Evolutionary conservation across 208 protist species (phyloP).

Genomic region (Leishmania tarentolae): DNA sequence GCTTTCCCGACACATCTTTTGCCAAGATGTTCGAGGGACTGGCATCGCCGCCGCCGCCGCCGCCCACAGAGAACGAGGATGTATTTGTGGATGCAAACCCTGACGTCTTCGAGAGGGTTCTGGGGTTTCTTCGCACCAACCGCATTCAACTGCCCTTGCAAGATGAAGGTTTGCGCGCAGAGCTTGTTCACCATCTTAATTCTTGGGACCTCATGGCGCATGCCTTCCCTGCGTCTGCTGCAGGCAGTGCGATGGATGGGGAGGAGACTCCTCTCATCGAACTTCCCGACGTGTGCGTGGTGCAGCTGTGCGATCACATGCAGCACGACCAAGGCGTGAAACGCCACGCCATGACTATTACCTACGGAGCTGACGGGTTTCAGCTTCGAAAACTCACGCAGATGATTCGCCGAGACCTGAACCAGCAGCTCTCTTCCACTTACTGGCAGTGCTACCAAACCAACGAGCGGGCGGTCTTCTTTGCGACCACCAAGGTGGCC

Average conservation of each 20-base stretch:
- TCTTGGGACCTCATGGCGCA: slow-evolving; percentile 74
- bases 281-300: slow-evolving; percentile 83
- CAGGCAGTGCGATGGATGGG: slow-evolving; percentile 9
- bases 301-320: slow-evolving; percentile 88
- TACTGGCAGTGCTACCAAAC: slow-evolving; percentile 93
- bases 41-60: not conserved
- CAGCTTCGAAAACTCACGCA: slow-evolving; percentile 70
- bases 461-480: slow-evolving; percentile 84
- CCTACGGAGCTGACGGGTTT: slow-evolving; percentile 85
- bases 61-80: slow-evolving; percentile 21
- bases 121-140: slow-evolving; percentile 73
- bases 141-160: slow-evolving; percentile 57
- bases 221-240: slow-evolving; percentile 51
- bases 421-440: slow-evolving; percentile 78
- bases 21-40: slow-evolving; percentile 54
- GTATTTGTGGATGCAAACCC: slow-evolving; percentile 83
- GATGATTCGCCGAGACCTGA: slow-evolving; percentile 73
- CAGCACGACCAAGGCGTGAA: slow-evolving; percentile 89
- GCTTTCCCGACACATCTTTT: slow-evolving; percentile 68
- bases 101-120: slow-evolving; percentile 76
- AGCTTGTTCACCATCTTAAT: slow-evolving; percentile 67
- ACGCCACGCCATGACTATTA: slow-evolving; percentile 89
- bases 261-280: slow-evolving; percentile 13
- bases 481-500: slow-evolving; percentile 85
- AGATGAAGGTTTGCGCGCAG: slow-evolving; percentile 68